These are phyloP conservation scores for Monarda citriodora DNA, from an alignment of 305 asterid genomes.

Conservation along the genomic window DNA sequence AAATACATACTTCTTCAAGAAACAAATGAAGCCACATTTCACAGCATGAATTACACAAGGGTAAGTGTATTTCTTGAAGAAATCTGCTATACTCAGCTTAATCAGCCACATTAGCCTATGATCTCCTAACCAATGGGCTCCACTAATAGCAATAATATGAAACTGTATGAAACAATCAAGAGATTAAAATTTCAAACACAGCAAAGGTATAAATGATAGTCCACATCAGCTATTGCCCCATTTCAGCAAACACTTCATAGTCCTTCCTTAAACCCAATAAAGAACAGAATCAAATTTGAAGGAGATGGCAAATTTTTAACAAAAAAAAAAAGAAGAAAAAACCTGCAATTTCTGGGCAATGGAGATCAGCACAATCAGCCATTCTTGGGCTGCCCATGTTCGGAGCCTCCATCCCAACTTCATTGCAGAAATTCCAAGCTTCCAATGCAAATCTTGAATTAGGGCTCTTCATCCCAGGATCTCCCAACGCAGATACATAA, in stretches of 20 bases:
- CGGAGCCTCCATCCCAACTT: conserved; percentile 79
- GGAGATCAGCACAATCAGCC: conserved; percentile 83
- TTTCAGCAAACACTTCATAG: background rate
- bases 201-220: background rate
- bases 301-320: background rate
- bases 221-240: background rate
- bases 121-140: background rate
- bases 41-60: background rate
- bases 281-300: background rate
- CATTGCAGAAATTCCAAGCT: conserved; percentile 95
- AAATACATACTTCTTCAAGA: background rate
- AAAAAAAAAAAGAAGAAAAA: background rate
- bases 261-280: background rate
- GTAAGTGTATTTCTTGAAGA: background rate
- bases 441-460: conserved; percentile 78
- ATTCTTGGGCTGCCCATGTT: conserved; percentile 82
- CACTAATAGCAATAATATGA: background rate
- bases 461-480: conserved; percentile 83
- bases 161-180: too few relatives aligned
- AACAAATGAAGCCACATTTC: background rate
- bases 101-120: background rate
- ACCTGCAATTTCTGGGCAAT: conserved; percentile 47
- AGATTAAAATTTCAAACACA: too few relatives aligned
- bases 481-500: conserved; percentile 66
- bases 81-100: background rate